Base-by-base conservation (phyloP, 495 filamentous ascomycete species). In the Oidiodendron maius region DNA sequence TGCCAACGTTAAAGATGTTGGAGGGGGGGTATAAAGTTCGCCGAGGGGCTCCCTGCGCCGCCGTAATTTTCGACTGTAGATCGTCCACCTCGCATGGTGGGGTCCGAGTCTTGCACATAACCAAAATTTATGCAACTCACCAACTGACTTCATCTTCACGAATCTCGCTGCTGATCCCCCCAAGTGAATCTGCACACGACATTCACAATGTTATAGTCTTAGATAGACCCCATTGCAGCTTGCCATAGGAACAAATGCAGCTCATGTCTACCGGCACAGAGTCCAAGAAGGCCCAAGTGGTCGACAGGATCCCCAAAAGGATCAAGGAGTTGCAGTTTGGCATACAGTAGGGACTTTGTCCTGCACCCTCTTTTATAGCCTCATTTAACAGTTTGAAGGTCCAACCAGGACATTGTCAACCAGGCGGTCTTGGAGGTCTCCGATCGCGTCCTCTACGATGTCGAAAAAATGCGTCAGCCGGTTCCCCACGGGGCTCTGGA, bases 311-410 rank as follows among this genome's bases (percentile, higher is more conserved):
- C 6, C 91, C 91, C 94, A 93, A 95, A 75, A 77, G 88, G 50
- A 94, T 98, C 68, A 89, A 86, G 60, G 83, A 91, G 61, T 73
- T 98, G 58, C 86, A 93, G 60, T 98, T 98, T 63, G 93, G 93
- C 58, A 84, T 97, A 48, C 77, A 91, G 84, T 55, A 56, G 25
- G 34, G 47, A 20, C 8, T 38, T 17, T 2, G n/a, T 15, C 35
- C 18, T 13, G n/a, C 18, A 37, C n/a, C 8, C 28, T 43, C 22
- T 5, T 35, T 25, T 26, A 12, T n/a, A 22, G 34, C 9, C 21
- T 30, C 10, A 24, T 6, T 18, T 32, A 17, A 43, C 44, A 43
- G 46, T 64, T 15, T 43, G 10, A 48, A 89, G 86, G 59, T 94
- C 89, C 15, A 86, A 83, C 51, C 84, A 95, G 62, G 90, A 96